phyloP scores from a whole-genome alignment of 257 asterid species.

The Handroanthus guayacan region DNA sequence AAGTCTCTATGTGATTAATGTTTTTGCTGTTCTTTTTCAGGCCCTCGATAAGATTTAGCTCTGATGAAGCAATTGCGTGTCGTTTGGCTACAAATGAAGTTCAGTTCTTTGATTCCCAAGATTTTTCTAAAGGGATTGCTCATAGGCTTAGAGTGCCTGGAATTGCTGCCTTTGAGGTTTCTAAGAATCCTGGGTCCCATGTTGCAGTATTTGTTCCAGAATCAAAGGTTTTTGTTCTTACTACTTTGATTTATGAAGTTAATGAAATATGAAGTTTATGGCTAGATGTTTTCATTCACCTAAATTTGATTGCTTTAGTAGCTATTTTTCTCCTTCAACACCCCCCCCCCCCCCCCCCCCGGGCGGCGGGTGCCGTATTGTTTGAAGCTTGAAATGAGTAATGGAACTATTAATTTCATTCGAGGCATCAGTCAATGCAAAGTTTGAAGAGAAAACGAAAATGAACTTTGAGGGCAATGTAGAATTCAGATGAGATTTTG shows the following conservation, averaged over 20 bases:
- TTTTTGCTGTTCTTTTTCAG: constrained; percentile 44
- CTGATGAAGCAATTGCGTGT: constrained; percentile 78
- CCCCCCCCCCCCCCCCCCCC: no score
- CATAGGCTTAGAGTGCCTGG: constrained; percentile 91
- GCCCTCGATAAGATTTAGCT: constrained; percentile 77
- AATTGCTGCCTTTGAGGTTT: constrained; percentile 81
- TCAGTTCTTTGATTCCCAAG: constrained; percentile 76
- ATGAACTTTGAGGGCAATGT: neutral
- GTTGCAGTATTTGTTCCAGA: constrained; percentile 94
- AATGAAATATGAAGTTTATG: constrained; percentile 4
- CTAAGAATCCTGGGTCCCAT: constrained; percentile 70
- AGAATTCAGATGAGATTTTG: neutral
- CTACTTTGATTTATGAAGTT: constrained; percentile 20
- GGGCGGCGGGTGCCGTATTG: neutral
- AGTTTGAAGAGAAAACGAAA: neutral
- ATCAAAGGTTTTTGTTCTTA: constrained; percentile 66
- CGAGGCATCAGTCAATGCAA: neutral
- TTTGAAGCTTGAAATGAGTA: neutral
- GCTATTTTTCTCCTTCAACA: constrained; percentile 8
- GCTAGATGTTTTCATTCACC: neutral
- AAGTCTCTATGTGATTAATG: constrained; percentile 30
- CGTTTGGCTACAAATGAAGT: constrained; percentile 91
- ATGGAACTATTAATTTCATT: neutral
- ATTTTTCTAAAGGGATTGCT: constrained; percentile 75
- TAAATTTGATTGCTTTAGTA: constrained; percentile 4